Conservation (phyloP, 2,329 filamentous ascomycete species). For the Mollisia scopiformis region DNA sequence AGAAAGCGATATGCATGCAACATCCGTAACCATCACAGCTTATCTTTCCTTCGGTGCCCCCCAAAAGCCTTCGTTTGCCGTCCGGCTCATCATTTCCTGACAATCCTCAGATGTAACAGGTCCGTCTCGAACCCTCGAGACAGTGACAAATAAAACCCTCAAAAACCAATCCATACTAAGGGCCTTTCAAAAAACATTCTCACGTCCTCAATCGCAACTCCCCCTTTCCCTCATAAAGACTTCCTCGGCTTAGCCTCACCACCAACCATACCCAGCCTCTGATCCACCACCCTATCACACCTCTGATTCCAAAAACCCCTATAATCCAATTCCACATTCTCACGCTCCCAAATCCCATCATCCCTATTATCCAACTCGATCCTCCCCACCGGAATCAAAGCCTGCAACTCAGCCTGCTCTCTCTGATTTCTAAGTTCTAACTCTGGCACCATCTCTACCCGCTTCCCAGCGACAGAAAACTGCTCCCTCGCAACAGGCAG, state of each 20-base stretch:
- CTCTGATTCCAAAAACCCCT: not conserved
- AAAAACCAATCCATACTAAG: no score
- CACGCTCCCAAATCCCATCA: not conserved
- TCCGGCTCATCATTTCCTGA: no score
- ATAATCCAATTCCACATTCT: not conserved
- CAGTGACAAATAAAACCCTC: no score
- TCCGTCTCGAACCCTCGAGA: no score
- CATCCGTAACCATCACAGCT: no score
- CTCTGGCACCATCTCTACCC: not conserved
- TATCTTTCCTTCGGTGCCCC: no score
- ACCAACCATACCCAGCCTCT: not conserved
- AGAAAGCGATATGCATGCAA: not conserved
- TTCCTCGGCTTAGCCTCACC: conserved; percentile 3
- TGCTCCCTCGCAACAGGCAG: not conserved
- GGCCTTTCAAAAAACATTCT: not conserved
- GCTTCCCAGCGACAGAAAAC: not conserved
- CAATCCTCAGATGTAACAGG: no score
- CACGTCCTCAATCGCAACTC: not conserved
- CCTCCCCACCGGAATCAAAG: not conserved
- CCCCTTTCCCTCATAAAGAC: not conserved
- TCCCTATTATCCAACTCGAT: not conserved
- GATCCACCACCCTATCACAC: not conserved
- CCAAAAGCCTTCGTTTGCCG: no score
- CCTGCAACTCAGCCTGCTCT: not conserved
- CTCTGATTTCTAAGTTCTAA: not conserved